Conservation (phyloP, 805 yeast genomes). For the Kluyveromyces starmeri region DNA sequence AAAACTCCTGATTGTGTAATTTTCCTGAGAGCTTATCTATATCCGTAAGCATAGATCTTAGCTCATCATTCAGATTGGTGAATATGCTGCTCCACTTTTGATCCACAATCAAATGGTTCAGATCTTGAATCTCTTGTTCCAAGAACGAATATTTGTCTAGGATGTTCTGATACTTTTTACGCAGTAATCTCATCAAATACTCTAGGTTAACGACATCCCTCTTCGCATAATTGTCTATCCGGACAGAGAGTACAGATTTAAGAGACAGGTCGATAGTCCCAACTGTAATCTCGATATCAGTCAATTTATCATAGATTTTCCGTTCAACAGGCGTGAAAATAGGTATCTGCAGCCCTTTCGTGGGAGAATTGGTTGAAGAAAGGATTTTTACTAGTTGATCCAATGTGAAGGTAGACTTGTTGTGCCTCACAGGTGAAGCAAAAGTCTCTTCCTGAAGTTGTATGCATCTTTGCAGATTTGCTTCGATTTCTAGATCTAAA, state of each 20-base stretch:
- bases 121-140: constrained; percentile 31
- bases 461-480: constrained; percentile 29
- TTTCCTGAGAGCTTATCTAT: constrained; percentile 14
- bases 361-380: constrained; percentile 16
- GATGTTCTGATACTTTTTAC: constrained; percentile 33
- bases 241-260: constrained; percentile 40
- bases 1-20: constrained; percentile 7
- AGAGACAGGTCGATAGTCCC: constrained; percentile 46
- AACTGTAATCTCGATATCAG: constrained; percentile 33
- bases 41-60: constrained; percentile 22
- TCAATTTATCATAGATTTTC: constrained; percentile 34
- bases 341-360: constrained; percentile 31
- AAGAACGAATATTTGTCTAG: constrained; percentile 35
- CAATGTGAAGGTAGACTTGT: constrained; percentile 30
- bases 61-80: constrained; percentile 37
- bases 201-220: constrained; percentile 24
- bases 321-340: constrained; percentile 33
- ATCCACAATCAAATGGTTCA: constrained; percentile 42
- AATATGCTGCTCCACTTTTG: constrained; percentile 50
- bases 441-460: constrained; percentile 32
- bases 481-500: constrained; percentile 32
- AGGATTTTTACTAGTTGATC: constrained; percentile 29
- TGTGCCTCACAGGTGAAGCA: constrained; percentile 34
- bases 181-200: constrained; percentile 25
- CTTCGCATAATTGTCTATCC: constrained; percentile 37